Evolutionary conservation across 805 yeast species (phyloP), one percentile per base, ranked within the genome.

Genomic region (Wickerhamomyces xylosicus): DNA sequence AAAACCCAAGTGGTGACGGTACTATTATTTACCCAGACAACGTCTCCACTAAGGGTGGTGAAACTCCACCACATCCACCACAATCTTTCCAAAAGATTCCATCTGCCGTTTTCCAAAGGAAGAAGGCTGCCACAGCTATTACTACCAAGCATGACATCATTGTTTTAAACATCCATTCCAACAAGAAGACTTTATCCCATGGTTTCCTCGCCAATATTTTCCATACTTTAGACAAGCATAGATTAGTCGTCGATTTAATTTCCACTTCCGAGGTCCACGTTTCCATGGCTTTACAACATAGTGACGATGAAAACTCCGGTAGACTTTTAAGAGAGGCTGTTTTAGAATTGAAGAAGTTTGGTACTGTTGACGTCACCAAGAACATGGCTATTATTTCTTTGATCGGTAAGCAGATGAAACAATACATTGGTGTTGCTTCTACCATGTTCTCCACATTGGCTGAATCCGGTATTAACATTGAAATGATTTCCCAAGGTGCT

Each of bases 401-500:
- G 40, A 97, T 92, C 37, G 98, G 98, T 33, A 87, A 85, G 55
- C 95, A 90, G 59, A 90, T 92, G 97, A 87, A 87, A 56, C 95
- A 89, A 57, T 75, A 82, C 58, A 85, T 92, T 44, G 98, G 98
- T 56, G 89, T 86, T 57, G 98, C 98, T 0, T 96, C 97, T 35
- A 80, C 86, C 48, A 90, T 90, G 95, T 92, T 92, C 66, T 79
- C 87, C 50, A 85, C 94, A 2, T 67, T 92, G 49, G 97, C 97
- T 7, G 89, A 85, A 54, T 94, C 90, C 53, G 74, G 75, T 35
- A 82, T 92, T 56, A 92, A 92, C 63, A 86, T 92, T 50, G 98
- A 92, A 62, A 92, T 92, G 98, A 92, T 92, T 62, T 76, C 87
- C 41, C 98, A 92, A 70, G 98, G 98, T 52, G 96, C 97, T 16